Conservation (phyloP, 306 rosid genomes). For the Medicago ruthenica region DNA sequence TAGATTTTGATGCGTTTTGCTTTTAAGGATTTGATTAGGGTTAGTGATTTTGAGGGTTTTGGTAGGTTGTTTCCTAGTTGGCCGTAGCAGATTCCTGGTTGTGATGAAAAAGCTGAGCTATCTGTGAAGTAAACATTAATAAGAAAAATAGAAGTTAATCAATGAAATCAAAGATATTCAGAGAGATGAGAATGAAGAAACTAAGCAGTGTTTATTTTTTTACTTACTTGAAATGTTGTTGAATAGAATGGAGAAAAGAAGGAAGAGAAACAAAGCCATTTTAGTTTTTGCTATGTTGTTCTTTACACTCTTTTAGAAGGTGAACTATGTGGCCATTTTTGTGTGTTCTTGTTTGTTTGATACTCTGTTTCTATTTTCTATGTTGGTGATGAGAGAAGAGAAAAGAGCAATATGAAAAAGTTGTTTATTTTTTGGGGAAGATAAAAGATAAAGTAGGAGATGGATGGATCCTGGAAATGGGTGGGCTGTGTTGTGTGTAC, state of each 20-base stretch:
- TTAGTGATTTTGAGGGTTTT: conserved; percentile 53
- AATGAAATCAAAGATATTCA: not conserved
- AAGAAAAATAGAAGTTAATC: not conserved
- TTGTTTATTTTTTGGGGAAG: not conserved
- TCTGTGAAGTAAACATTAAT: conserved; percentile 43
- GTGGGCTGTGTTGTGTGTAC: not conserved
- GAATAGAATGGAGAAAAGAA: not conserved
- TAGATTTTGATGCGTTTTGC: conserved; percentile 76
- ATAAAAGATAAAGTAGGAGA: not conserved
- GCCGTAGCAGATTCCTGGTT: conserved; percentile 79
- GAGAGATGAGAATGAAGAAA: not conserved
- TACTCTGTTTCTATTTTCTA: not conserved
- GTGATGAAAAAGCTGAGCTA: conserved; percentile 47
- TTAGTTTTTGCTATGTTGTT: not conserved
- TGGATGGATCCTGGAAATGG: not conserved
- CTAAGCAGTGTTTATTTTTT: not conserved
- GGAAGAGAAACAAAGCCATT: conserved; percentile 5
- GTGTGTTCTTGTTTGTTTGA: not conserved
- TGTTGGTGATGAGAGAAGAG: not conserved
- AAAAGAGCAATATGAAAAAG: not conserved
- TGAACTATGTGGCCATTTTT: not conserved
- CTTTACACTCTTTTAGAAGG: not conserved
- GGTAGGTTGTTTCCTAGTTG: conserved; percentile 84
- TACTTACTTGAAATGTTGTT: conserved; percentile 12
- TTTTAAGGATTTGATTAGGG: conserved; percentile 57